Evolutionary conservation across 148 eudicot species (phyloP).

Genomic region (Rhododendron ferrugineum): DNA sequence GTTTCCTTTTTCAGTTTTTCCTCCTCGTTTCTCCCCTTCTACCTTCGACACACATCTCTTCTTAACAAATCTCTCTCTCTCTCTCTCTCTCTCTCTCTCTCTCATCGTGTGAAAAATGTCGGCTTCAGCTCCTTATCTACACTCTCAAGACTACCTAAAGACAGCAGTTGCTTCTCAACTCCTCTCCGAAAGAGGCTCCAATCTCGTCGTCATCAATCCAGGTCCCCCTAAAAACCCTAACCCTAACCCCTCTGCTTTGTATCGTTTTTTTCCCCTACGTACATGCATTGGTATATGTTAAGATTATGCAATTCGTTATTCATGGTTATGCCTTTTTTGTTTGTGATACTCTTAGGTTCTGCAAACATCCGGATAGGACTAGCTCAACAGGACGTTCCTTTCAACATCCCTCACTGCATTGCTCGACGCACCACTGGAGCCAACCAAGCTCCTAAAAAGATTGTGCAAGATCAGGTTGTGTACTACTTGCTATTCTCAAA

Average conservation of each 20-base stretch:
- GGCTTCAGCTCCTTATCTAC: not conserved
- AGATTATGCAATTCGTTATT: not conserved
- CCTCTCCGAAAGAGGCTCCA: constrained; percentile 85
- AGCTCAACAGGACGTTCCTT: constrained; percentile 70
- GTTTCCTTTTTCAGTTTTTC: no score
- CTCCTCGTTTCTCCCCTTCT: not conserved
- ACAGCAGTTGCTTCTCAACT: constrained; percentile 78
- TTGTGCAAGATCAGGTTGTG: constrained; percentile 78
- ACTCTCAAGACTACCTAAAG: constrained; percentile 68
- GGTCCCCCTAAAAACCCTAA: constrained; percentile 49
- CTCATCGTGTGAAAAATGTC: not conserved
- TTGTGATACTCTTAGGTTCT: constrained; percentile 48
- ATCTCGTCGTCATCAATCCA: constrained; percentile 88
- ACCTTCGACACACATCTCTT: not conserved
- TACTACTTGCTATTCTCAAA: not conserved
- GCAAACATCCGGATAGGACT: constrained; percentile 80
- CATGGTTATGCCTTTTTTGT: not conserved
- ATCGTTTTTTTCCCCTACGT: not conserved
- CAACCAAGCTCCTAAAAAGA: constrained; percentile 55
- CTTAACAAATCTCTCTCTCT: not conserved
- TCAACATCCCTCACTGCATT: constrained; percentile 78
- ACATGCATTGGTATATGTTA: not conserved
- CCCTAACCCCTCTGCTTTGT: not conserved
- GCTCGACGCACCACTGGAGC: constrained; percentile 78
- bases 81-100: not conserved